phyloP scores from a whole-genome alignment of 495 filamentous ascomycete genomes.

The Letharia columbiana region DNA sequence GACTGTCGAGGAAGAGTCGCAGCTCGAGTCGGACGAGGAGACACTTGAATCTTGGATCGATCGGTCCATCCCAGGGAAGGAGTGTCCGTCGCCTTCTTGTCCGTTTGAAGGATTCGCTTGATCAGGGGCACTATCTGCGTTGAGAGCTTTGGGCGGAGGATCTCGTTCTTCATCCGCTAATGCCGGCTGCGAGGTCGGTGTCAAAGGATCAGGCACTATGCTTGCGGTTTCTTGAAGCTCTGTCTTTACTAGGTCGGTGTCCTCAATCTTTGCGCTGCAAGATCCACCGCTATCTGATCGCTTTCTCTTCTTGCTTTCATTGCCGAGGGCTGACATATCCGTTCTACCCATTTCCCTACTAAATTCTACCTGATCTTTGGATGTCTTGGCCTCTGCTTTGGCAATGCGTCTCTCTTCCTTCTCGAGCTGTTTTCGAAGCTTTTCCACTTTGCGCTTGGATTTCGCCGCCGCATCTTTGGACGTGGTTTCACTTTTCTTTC shows the following conservation, averaged over 20 bases:
- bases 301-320: constrained; percentile 10
- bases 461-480: constrained; percentile 32
- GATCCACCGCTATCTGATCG: constrained; percentile 2
- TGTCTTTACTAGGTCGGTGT: not conserved
- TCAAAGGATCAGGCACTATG: constrained; percentile 20
- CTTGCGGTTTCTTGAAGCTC: constrained; percentile 13
- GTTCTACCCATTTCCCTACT: not conserved
- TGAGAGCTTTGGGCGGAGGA: not conserved
- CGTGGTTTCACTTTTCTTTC: constrained; percentile 25
- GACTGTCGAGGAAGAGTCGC: constrained; percentile 31
- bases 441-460: constrained; percentile 44
- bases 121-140: not conserved
- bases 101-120: not conserved
- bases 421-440: constrained; percentile 39
- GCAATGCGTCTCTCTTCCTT: constrained; percentile 42
- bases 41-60: constrained; percentile 22
- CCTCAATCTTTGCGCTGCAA: not conserved
- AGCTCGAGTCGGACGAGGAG: constrained; percentile 36
- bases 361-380: not conserved
- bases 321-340: not conserved
- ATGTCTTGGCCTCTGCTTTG: constrained; percentile 36
- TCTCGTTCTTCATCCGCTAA: constrained; percentile 10
- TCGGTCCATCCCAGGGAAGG: not conserved
- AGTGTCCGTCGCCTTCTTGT: not conserved
- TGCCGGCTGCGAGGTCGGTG: constrained; percentile 22